Base-by-base conservation (phyloP, 352 stramenopile genomes). In the Phytophthora pseudosyringae region DNA sequence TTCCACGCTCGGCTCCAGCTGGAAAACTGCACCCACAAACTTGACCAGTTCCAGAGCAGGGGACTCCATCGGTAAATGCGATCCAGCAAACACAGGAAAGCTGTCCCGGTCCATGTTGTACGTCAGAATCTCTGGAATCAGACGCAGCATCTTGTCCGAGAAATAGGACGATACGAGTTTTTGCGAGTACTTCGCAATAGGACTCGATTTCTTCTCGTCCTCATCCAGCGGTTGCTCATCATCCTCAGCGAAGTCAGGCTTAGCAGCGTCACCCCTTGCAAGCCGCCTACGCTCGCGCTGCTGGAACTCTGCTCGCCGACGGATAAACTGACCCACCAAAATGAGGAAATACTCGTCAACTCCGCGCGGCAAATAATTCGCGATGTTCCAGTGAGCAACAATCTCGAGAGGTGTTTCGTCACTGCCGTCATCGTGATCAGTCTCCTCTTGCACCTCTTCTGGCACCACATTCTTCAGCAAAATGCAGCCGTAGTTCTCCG, bases 21-120 rank as follows among this genome's bases (percentile, higher is more conserved):
- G 61, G 40, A 99, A 86, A 11, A 99, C 86, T 15, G 89, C 80
- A 59, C 89, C 93, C 18, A 99, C 81, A 56, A 91, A 97, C 74
- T 99, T 99, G 32, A 99, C 95, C 46, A 99, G 96, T 72, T 99
- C 97, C n/a, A 99, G 80, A 15, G 97, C 83, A 12, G 97, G 91
- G 56, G 94, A 94, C 26, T 86, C 88, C 45, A 96, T 51, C 4
- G 26, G 44, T 15, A 98, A 73, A 67, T 98, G 80, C 21, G 84
- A 97, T 10, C 91, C 95, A 8, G 91, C 85, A 36, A 95, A 83
- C 32, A 89, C 74, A 1, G 91, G 91, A 59, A 97, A 97, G 49
- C 78, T 90, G 28, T 81, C 70, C 8, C 69, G 53, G 25, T 80
- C 73, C 62, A 93, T 71, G 62, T 90, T 86, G 69, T 87, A 82